Conservation (phyloP, 192 early-diverging fungal genomes). For the Rhizoclosmatium globosum region DNA sequence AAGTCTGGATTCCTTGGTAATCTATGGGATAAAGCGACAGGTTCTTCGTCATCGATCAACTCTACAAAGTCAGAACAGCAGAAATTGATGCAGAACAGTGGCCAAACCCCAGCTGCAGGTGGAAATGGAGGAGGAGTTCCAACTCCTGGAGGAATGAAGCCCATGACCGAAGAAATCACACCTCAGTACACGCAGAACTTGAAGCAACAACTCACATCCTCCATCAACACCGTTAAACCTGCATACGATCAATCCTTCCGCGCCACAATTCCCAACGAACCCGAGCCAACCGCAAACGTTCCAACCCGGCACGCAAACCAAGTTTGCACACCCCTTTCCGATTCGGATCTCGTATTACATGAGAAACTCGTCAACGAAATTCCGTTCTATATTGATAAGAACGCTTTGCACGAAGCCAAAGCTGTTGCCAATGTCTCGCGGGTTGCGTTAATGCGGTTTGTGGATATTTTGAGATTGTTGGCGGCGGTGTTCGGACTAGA, state of each 20-base stretch:
- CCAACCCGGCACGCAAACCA: slow-evolving; percentile 35
- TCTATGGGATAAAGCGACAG: slow-evolving; percentile 27
- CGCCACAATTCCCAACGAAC: slow-evolving; percentile 48
- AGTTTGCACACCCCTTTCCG: slow-evolving; percentile 46
- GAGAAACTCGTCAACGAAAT: slow-evolving; percentile 25
- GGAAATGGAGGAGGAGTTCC: slow-evolving; percentile 2
- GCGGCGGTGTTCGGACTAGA: slow-evolving; percentile 71
- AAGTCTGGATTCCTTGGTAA: slow-evolving; percentile 33
- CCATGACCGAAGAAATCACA: slow-evolving; percentile 40
- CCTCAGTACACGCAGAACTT: slow-evolving; percentile 41
- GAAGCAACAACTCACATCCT: slow-evolving; percentile 47
- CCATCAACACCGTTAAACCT: slow-evolving; percentile 43
- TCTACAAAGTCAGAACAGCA: neutral
- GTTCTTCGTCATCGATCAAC: neutral
- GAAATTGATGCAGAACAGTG: neutral
- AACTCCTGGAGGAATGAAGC: slow-evolving; percentile 31
- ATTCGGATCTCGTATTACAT: slow-evolving; percentile 49
- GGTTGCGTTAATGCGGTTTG: slow-evolving; percentile 42
- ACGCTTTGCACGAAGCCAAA: slow-evolving; percentile 12
- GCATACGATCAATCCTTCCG: slow-evolving; percentile 49
- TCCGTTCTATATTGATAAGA: slow-evolving; percentile 51
- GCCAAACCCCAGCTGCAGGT: neutral
- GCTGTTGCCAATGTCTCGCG: neutral
- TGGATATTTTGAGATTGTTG: slow-evolving; percentile 42
- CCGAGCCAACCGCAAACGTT: slow-evolving; percentile 28